These are phyloP conservation scores for Xylaria sp. DNA, from an alignment of 2,329 filamentous ascomycete genomes.

Conservation along the genomic window DNA sequence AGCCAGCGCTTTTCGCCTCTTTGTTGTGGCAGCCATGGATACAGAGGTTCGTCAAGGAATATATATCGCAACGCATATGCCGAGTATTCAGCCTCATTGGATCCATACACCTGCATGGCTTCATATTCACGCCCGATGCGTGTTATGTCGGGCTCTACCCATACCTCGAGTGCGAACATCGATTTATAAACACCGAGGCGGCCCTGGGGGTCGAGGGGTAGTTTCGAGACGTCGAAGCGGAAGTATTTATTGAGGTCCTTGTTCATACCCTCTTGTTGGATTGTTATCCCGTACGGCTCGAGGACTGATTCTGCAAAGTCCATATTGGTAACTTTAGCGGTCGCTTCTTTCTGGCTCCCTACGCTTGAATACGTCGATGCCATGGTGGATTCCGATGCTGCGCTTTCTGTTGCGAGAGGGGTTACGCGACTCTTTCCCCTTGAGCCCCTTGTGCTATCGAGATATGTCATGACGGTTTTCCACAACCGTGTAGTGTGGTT, in stretches of 20 bases:
- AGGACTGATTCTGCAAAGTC: constrained; percentile 8
- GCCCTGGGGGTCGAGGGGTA: not conserved
- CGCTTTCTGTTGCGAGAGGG: not conserved
- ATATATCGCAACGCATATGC: constrained; percentile 9
- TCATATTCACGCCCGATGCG: constrained; percentile 9
- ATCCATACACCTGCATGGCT: not conserved
- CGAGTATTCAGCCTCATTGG: constrained; percentile 13
- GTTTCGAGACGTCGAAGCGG: not conserved
- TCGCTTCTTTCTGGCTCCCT: not conserved
- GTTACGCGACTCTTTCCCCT: not conserved
- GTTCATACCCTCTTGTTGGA: not conserved
- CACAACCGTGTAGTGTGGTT: constrained; percentile 11
- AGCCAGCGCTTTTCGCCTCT: constrained; percentile 4
- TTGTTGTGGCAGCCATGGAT: not conserved
- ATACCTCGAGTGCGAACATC: not conserved
- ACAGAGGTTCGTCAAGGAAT: constrained; percentile 8
- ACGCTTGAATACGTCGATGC: not conserved
- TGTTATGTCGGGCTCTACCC: constrained; percentile 2
- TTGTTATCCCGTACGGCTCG: constrained; percentile 2
- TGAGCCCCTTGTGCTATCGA: not conserved
- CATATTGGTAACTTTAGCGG: not conserved
- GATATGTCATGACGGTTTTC: not conserved
- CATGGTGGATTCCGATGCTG: not conserved
- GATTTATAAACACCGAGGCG: no score
- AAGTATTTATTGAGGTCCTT: not conserved